Evolutionary conservation across 495 filamentous ascomycete genomes (phyloP).

Genomic region (Arthonia radiata): DNA sequence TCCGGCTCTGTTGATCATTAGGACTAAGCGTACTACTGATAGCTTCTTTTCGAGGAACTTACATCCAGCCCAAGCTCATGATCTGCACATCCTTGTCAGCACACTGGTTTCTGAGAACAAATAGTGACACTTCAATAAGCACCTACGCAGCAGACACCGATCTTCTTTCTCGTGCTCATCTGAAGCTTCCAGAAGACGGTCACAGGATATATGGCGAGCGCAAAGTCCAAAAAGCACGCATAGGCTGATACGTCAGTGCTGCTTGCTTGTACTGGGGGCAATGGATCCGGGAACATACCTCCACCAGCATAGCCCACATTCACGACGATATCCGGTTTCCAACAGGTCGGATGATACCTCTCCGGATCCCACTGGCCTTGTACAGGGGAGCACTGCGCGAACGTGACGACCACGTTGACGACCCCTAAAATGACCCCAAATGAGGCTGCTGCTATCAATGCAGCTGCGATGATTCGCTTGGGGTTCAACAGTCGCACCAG

Average conservation of each 20-base stretch:
- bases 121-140: no score
- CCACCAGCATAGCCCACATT: constrained; percentile 18
- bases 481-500: constrained; percentile 17
- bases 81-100: no score
- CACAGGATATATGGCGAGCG: constrained; percentile 22
- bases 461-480: constrained; percentile 5
- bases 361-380: constrained; percentile 17
- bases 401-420: constrained; percentile 16
- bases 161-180: constrained; percentile 20
- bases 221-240: constrained; percentile 21
- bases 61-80: constrained; percentile 23
- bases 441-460: constrained; percentile 11
- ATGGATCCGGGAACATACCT: constrained; percentile 16
- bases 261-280: no score
- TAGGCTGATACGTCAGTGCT: constrained; percentile 7
- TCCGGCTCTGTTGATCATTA: constrained; percentile 4
- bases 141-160: constrained; percentile 18
- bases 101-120: no score
- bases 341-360: constrained; percentile 12
- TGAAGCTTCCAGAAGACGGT: constrained; percentile 20
- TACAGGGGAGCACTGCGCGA: constrained; percentile 18
- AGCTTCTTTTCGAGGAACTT: constrained; percentile 4
- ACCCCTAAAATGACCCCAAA: constrained; percentile 11
- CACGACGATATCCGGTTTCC: constrained; percentile 13
- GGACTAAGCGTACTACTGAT: background rate